phyloP scores from a whole-genome alignment of 2,329 filamentous ascomycete species.

The Penicillium sp. region DNA sequence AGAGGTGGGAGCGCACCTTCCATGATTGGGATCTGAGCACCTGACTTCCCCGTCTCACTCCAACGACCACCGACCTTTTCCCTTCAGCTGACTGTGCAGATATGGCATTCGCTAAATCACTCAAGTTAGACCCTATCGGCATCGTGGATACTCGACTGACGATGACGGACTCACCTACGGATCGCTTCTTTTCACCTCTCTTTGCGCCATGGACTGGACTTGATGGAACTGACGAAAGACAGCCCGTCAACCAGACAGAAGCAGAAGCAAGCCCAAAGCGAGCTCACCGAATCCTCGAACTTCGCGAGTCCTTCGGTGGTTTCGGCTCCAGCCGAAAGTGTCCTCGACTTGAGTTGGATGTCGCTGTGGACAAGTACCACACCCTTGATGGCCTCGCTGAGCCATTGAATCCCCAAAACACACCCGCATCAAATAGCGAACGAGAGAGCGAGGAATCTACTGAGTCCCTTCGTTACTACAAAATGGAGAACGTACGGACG shows the following conservation, averaged over 20 bases:
- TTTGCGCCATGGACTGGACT: conserved; percentile 12
- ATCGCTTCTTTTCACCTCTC: conserved; percentile 10
- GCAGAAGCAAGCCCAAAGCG: not conserved
- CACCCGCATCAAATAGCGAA: conserved; percentile 16
- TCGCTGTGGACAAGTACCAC: conserved; percentile 19
- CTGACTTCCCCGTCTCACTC: not conserved
- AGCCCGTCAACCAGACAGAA: not conserved
- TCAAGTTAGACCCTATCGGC: conserved; percentile 19
- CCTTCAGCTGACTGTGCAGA: not conserved
- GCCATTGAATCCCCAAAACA: conserved; percentile 19
- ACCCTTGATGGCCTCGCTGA: conserved; percentile 17
- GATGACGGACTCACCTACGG: conserved; percentile 11
- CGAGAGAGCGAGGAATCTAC: conserved; percentile 3
- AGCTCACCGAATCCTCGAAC: not conserved
- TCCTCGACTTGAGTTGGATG: conserved; percentile 22
- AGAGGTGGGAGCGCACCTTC: conserved; percentile 17
- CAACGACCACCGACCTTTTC: not conserved
- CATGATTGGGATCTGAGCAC: not conserved
- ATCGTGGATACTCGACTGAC: conserved; percentile 18
- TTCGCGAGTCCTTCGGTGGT: not conserved
- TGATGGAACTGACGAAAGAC: conserved; percentile 3
- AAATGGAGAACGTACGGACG: conserved; percentile 6
- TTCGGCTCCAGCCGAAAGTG: not conserved
- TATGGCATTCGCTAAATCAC: conserved; percentile 13
- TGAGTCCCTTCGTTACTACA: not conserved